Evolutionary conservation across 2,329 filamentous ascomycete genomes (phyloP), one percentile per base, ranked within the genome.

Genomic region (Botryotinia globosa): DNA sequence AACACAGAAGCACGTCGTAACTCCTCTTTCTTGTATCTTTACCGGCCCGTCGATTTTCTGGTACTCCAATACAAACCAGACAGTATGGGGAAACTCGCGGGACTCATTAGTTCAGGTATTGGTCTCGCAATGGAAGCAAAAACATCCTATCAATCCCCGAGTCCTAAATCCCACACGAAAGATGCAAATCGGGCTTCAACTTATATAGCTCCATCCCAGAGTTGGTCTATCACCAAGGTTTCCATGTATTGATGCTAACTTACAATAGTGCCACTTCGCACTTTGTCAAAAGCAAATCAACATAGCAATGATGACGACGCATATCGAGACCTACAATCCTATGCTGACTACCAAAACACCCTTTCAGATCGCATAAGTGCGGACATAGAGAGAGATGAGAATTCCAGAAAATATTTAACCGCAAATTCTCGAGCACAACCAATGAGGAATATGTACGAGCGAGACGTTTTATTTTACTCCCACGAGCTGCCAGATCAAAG

Each of bases 81-180:
- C 12, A 62, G 4, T 20, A 72, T 72, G 71, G 71, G 71, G 5
- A 72, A 39, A 51, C 54, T 72, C 18, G 54, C 20, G 34, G 62
- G 42, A 18, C 34, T 72, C 29, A 68, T 72, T 22, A 61, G 71
- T 39, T 69, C 71, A 32, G 71, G 71, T 10, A 68, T 72, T 42
- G 71, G 44, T 18, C 71, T 72, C 14, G 71, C 71, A 12, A 72
- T 72, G n/a, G 71, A 72, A 54, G 71, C 71, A 8, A 69, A 48
- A 20, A 61, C 54, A 4, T 42, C 54, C 6, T 61, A 59, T 12
- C 51, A 61, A 61, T 62, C 71, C 25, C 39, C 54, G n/a, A 44
- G n/a, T 29, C 61, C 32, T 20, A 69, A 62, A n/a, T 22, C 42
- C 22, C 58, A 59, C 4, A 10, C 12, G 4, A 65, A 29, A 32